Evolutionary conservation across 1,284 basidiomycete genomes (phyloP), one percentile per base, ranked within the genome.

Genomic region (Ganoderma resinaceum): DNA sequence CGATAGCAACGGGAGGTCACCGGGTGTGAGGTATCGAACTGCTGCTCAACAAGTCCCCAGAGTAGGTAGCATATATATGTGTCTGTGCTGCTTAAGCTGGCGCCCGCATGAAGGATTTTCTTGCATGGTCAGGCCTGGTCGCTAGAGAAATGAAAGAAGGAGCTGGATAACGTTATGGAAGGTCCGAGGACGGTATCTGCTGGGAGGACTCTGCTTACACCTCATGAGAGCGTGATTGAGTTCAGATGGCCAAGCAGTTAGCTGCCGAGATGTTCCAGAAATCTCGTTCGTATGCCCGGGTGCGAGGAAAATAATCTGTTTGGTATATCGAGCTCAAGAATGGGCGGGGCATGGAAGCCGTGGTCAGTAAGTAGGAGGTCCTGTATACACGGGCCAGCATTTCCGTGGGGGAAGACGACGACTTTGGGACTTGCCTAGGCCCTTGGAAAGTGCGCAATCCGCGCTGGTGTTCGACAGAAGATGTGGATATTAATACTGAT

Each of bases 171-270:
- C 68, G 72, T 73, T 65, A 67, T 62, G 66, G 60, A 52, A 61
- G 63, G 60, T 63, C 63, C 68, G 66, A 67, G 66, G 57, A 59
- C 16, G 65, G 38, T 23, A 26, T 60, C 58, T 60, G 38, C 58
- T 60, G 38, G 58, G 38, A 66, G 63, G 66, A 60, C 63, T 43
- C n/a, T 40, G 61, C 72, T 66, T 60, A 73, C 67, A 38, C 62
- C 60, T 67, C 72, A 71, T 68, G 63, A 62, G 67, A 67, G 69
- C 55, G 38, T 57, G 72, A 73, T 73, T 71, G 67, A 66, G 66
- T 71, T 73, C 42, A 62, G 29, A 42, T 60, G 63, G n/a, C n/a
- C 69, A 63, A 61, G 57, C 40, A 65, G 52, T 43, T n/a, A 43
- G 59, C 31, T 38, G 63, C 43, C 61, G 62, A 33, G 69, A 70